Evolutionary conservation across 495 filamentous ascomycete species (phyloP).

Genomic region (Amorphotheca resinae): DNA sequence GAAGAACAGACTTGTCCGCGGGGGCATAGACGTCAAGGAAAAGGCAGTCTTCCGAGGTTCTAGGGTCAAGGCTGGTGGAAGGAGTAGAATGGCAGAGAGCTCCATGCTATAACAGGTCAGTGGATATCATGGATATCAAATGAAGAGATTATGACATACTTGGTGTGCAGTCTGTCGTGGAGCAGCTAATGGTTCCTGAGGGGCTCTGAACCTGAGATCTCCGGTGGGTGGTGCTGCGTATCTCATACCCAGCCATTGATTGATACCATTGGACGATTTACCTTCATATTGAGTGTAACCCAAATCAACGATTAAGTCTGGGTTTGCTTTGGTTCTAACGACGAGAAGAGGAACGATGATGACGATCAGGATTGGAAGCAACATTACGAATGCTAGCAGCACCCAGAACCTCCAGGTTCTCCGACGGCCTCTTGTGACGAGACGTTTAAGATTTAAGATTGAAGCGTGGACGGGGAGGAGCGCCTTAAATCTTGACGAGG

Average conservation of each 20-base stretch:
- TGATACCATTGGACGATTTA: slow-evolving; percentile 17
- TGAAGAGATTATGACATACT: background rate
- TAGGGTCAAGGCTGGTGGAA: background rate
- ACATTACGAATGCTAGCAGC: background rate
- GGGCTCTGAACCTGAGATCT: slow-evolving; percentile 37
- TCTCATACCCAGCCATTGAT: slow-evolving; percentile 35
- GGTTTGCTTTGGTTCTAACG: background rate
- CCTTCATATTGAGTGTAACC: slow-evolving; percentile 31
- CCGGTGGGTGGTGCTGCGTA: slow-evolving; percentile 44
- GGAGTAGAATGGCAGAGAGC: slow-evolving; percentile 2
- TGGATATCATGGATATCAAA: background rate
- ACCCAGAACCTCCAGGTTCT: no score
- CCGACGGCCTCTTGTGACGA: no score
- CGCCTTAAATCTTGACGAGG: no score
- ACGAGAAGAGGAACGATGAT: background rate
- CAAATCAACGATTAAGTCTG: slow-evolving; percentile 22
- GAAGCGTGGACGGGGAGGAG: no score
- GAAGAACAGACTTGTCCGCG: slow-evolving; percentile 25
- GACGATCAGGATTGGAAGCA: background rate
- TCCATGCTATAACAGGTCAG: slow-evolving; percentile 2
- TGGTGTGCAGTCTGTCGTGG: background rate
- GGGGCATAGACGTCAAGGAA: slow-evolving; percentile 66
- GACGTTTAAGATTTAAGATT: no score
- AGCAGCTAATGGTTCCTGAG: slow-evolving; percentile 17
- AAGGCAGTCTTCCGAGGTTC: slow-evolving; percentile 52